phyloP scores from a whole-genome alignment of 139 green algal genomes.

The Closterium sp. region DNA sequence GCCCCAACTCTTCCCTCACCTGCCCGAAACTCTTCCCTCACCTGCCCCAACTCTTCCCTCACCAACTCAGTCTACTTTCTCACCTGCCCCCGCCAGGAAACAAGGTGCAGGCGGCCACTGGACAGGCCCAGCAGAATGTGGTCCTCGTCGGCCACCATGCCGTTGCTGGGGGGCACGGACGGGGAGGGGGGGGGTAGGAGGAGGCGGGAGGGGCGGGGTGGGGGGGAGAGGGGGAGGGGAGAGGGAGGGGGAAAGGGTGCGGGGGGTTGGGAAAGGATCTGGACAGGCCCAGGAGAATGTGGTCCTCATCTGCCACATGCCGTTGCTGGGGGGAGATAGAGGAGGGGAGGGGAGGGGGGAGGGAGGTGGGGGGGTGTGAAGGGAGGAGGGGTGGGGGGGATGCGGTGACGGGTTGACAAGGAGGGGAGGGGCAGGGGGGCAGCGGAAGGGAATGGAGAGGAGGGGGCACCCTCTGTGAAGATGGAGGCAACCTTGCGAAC shows the following conservation, averaged over 20 bases:
- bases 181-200: background rate
- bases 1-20: background rate
- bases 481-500: too few relatives aligned
- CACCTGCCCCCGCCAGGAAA: constrained; percentile 48
- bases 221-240: too few relatives aligned
- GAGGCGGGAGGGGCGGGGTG: background rate
- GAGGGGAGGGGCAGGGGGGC: too few relatives aligned
- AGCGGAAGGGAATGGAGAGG: background rate
- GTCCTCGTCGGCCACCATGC: constrained; percentile 43
- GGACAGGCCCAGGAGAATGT: too few relatives aligned
- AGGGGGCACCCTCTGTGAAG: too few relatives aligned
- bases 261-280: too few relatives aligned
- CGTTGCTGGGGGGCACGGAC: background rate
- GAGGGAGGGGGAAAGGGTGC: too few relatives aligned
- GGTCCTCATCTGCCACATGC: too few relatives aligned
- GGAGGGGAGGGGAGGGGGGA: too few relatives aligned
- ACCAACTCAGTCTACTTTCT: background rate
- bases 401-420: too few relatives aligned
- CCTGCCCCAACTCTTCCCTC: background rate
- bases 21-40: background rate
- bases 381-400: background rate
- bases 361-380: too few relatives aligned
- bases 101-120: constrained; percentile 30
- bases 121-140: constrained; percentile 46
- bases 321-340: too few relatives aligned